Conservation (phyloP, 2,329 filamentous ascomycete species). For the Macrophomina phaseolina region DNA sequence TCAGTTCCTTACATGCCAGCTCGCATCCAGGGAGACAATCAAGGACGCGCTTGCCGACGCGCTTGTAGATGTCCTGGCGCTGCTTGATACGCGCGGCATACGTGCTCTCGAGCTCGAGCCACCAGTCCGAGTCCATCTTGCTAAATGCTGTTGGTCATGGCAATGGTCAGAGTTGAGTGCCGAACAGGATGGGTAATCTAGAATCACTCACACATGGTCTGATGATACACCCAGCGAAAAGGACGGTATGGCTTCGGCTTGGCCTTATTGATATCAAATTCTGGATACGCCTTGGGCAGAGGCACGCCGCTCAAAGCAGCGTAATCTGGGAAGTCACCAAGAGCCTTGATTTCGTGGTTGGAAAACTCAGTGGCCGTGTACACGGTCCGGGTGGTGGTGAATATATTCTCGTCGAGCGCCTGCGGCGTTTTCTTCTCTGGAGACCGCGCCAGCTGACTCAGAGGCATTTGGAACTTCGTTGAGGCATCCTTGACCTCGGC, state of each 20-base stretch:
- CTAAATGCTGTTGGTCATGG: conserved; percentile 64
- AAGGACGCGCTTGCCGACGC: conserved; percentile 69
- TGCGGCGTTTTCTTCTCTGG: conserved; percentile 30
- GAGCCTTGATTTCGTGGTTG: conserved; percentile 68
- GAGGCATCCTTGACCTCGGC: conserved; percentile 39
- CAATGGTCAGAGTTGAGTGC: fast-evolving
- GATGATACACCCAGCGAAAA: conserved; percentile 83
- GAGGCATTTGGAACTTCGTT: conserved; percentile 35
- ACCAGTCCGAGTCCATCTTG: conserved; percentile 82
- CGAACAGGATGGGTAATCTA: too few species aligned
- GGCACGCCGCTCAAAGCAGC: conserved; percentile 75
- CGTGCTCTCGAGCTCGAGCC: conserved; percentile 82
- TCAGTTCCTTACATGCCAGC: conserved; percentile 80
- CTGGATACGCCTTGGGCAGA: conserved; percentile 65
- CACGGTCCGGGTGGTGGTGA: conserved; percentile 37
- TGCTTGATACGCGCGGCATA: conserved; percentile 72
- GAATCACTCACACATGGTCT: conserved; percentile 77
- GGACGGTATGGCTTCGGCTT: conserved; percentile 77
- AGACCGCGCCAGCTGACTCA: conserved; percentile 34
- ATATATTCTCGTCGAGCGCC: conserved; percentile 35
- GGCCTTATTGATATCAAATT: conserved; percentile 73
- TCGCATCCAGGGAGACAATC: conserved; percentile 75
- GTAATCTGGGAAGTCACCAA: conserved; percentile 83
- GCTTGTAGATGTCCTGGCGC: conserved; percentile 67
- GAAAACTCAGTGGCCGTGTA: conserved; percentile 74